phyloP scores from a whole-genome alignment of 2,329 filamentous ascomycete genomes.

The Monosporascus ibericus region DNA sequence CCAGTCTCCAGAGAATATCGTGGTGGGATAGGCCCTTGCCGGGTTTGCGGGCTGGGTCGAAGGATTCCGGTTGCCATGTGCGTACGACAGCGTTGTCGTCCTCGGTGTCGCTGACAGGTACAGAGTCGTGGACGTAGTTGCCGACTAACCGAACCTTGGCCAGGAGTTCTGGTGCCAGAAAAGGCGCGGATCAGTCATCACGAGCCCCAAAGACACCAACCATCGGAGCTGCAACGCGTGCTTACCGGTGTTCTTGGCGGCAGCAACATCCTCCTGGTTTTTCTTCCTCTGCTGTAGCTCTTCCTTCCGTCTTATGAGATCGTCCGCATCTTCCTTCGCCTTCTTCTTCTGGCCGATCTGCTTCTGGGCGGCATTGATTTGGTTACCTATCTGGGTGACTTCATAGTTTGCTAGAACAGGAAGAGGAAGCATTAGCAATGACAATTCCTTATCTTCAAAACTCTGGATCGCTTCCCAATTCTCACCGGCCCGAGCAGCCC shows the following conservation, averaged over 20 bases:
- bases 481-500: slow-evolving; percentile 36
- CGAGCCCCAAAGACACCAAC: too few relatives aligned
- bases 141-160: slow-evolving; percentile 77
- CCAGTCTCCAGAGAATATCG: slow-evolving; percentile 80
- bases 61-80: slow-evolving; percentile 75
- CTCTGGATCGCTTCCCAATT: too few relatives aligned
- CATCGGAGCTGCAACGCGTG: too few relatives aligned
- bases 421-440: slow-evolving; percentile 1
- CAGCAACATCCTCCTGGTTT: slow-evolving; percentile 77
- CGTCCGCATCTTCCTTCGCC: slow-evolving; percentile 82
- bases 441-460: background rate
- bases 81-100: slow-evolving; percentile 75
- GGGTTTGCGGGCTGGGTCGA: slow-evolving; percentile 58
- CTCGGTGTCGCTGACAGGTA: slow-evolving; percentile 32
- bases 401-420: slow-evolving; percentile 58
- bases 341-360: slow-evolving; percentile 90
- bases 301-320: slow-evolving; percentile 70
- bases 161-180: too few relatives aligned
- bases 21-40: slow-evolving; percentile 78
- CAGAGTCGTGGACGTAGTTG: slow-evolving; percentile 81
- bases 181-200: too few relatives aligned
- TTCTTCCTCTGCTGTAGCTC: slow-evolving; percentile 62
- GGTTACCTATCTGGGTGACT: slow-evolving; percentile 71
- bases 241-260: slow-evolving; percentile 46
- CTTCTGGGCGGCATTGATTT: slow-evolving; percentile 86